Percentiles rank a stretch among this genome's conserved stretches.
phyloP scores from a whole-genome alignment of 2,329 filamentous ascomycete species.

The Calonectria montana region DNA sequence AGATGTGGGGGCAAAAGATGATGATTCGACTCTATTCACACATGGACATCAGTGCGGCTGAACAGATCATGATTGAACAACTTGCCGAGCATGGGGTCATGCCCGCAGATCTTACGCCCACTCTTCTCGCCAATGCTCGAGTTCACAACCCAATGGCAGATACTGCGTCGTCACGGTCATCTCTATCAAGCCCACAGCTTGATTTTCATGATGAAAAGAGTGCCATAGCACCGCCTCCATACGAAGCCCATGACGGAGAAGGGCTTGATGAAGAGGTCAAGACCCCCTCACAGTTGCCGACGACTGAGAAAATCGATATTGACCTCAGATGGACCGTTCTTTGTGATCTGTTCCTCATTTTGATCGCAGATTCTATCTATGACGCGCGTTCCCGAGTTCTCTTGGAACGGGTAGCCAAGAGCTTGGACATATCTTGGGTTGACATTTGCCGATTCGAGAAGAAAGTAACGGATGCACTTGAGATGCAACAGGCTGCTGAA shows the following conservation, averaged over 20 bases:
- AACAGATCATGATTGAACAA: constrained; percentile 99
- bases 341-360: constrained; percentile 92
- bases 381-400: constrained; percentile 88
- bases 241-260: constrained; percentile 72
- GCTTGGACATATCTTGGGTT: constrained; percentile 85
- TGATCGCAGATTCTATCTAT: constrained; percentile 97
- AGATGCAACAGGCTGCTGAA: constrained; percentile 95
- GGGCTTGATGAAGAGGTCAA: constrained; percentile 83
- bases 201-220: constrained; percentile 55
- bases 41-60: constrained; percentile 92
- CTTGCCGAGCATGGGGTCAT: constrained; percentile 91
- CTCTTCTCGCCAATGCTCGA: constrained; percentile 90
- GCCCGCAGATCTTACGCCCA: constrained; percentile 83
- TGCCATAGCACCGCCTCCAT: constrained; percentile 67
- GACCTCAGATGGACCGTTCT: constrained; percentile 97
- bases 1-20: constrained; percentile 98
- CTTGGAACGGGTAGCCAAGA: constrained; percentile 83
- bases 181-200: constrained; percentile 34
- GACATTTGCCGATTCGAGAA: constrained; percentile 98
- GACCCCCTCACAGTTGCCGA: constrained; percentile 84
- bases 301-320: constrained; percentile 88
- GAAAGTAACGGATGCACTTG: constrained; percentile 92
- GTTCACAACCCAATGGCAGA: constrained; percentile 92
- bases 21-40: constrained; percentile 95
- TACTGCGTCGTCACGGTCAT: constrained; percentile 25